A percentile compares a stretch with the other conserved stretches of the same genome.
These are phyloP conservation scores for Monosporascus sp. DNA, from an alignment of 2,329 filamentous ascomycete genomes.

Conservation along the genomic window DNA sequence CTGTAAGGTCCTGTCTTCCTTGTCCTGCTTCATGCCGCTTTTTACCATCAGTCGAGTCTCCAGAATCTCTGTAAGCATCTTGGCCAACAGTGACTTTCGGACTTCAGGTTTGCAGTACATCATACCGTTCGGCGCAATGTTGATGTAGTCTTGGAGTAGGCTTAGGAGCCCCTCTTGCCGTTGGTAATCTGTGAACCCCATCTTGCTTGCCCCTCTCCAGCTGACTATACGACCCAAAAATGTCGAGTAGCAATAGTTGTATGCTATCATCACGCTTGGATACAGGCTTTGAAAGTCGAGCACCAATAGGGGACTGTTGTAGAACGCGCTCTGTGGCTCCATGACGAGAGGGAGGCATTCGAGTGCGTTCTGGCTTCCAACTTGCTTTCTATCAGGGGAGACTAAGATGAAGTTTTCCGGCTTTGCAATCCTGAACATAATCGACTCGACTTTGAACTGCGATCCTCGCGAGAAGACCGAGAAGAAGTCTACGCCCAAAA, in stretches of 20 bases:
- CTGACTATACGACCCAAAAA: conserved; percentile 79
- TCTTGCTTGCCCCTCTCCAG: conserved; percentile 90
- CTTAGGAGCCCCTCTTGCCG: conserved; percentile 70
- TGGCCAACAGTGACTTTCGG: conserved; percentile 84
- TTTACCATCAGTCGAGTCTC: conserved; percentile 98
- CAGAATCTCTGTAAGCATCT: conserved; percentile 93
- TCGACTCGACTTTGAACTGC: conserved; percentile 96
- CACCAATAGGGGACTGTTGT: conserved; percentile 81
- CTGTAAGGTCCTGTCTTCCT: conserved; percentile 79
- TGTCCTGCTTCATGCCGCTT: conserved; percentile 89
- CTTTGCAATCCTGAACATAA: conserved; percentile 98
- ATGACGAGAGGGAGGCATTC: conserved; percentile 94
- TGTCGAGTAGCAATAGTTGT: conserved; percentile 98
- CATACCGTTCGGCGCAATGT: conserved; percentile 92
- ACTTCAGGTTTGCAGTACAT: conserved; percentile 86
- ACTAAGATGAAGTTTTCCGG: conserved; percentile 89
- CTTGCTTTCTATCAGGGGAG: conserved; percentile 86
- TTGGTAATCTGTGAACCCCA: conserved; percentile 87
- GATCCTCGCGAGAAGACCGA: conserved; percentile 92
- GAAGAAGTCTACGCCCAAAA: conserved; percentile 94
- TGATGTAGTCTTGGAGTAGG: conserved; percentile 77
- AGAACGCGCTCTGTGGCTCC: conserved; percentile 94
- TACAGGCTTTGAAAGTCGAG: conserved; percentile 96
- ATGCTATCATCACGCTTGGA: conserved; percentile 97
- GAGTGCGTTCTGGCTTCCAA: conserved; percentile 87